phyloP scores from a whole-genome alignment of 2,329 filamentous ascomycete genomes.

The Amauroascus niger region DNA sequence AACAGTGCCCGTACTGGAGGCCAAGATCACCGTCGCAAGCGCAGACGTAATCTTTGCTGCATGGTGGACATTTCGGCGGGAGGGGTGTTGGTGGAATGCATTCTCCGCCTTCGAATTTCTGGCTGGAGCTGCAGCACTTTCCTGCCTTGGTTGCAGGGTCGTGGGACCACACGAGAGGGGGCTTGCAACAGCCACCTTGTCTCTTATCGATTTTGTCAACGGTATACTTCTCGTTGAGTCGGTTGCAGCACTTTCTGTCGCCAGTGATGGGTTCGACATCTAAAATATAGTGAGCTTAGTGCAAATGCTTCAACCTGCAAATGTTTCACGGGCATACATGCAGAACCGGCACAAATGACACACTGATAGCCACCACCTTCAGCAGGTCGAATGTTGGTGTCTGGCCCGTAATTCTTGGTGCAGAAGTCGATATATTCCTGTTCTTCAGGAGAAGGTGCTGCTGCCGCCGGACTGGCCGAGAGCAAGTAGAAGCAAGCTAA shows the following conservation, averaged over 20 bases:
- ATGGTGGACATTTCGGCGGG: background rate
- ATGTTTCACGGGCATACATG: background rate
- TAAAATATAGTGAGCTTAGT: background rate
- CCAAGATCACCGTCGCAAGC: conserved; percentile 10
- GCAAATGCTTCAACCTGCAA: background rate
- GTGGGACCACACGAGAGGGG: background rate
- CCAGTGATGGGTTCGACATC: conserved; percentile 1
- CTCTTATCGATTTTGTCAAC: background rate
- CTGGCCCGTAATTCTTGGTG: background rate
- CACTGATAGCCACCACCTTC: conserved; percentile 6
- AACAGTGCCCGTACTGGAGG: conserved; percentile 10
- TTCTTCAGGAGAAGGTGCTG: background rate
- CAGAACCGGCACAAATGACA: conserved; percentile 5
- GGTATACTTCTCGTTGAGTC: conserved; percentile 3
- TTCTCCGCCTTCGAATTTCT: background rate
- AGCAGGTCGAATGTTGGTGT: background rate
- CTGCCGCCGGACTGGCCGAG: background rate
- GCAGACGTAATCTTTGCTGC: conserved; percentile 8
- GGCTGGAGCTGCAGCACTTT: background rate
- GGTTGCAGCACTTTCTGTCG: conserved; percentile 1
- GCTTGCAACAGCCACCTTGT: conserved; percentile 7
- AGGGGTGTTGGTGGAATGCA: background rate
- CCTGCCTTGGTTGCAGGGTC: conserved; percentile 1
- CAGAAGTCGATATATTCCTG: conserved; percentile 9
- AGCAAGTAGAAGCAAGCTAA: conserved; percentile 1